These are phyloP conservation scores for Gigaspora rosea DNA, from an alignment of 192 early-diverging fungal species.

Conservation along the genomic window DNA sequence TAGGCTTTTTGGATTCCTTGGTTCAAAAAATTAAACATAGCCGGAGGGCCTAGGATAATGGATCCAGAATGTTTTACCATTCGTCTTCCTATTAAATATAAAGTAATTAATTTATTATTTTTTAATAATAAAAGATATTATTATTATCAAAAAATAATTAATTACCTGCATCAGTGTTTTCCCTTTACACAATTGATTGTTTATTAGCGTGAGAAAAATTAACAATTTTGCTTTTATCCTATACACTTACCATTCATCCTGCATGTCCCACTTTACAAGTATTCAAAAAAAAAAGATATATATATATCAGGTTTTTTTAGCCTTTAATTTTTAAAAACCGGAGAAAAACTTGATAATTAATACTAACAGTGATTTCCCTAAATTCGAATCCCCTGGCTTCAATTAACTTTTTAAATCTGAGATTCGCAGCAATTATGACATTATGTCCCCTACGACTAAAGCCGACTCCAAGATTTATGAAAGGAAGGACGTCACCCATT, in stretches of 20 bases:
- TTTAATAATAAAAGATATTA: neutral
- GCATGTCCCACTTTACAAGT: conserved; percentile 11
- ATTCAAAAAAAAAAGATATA: neutral
- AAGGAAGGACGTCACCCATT: conserved; percentile 12
- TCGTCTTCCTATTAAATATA: neutral
- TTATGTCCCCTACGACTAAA: conserved; percentile 9
- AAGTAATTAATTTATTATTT: neutral
- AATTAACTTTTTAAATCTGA: neutral
- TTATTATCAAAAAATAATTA: too few relatives aligned
- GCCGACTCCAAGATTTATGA: conserved; percentile 4
- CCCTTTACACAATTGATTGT: too few relatives aligned
- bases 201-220: too few relatives aligned
- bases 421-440: conserved; percentile 6
- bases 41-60: neutral
- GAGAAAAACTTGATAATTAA: neutral
- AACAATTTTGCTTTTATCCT: too few relatives aligned
- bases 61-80: neutral
- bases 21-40: neutral
- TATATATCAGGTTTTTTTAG: neutral
- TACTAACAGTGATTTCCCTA: neutral
- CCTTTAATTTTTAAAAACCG: neutral
- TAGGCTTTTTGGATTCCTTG: conserved; percentile 20
- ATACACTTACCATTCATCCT: neutral
- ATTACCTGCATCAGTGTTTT: conserved; percentile 4
- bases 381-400: neutral